phyloP scores from a whole-genome alignment of 1,284 basidiomycete genomes.

The Porodaedalea pini region DNA sequence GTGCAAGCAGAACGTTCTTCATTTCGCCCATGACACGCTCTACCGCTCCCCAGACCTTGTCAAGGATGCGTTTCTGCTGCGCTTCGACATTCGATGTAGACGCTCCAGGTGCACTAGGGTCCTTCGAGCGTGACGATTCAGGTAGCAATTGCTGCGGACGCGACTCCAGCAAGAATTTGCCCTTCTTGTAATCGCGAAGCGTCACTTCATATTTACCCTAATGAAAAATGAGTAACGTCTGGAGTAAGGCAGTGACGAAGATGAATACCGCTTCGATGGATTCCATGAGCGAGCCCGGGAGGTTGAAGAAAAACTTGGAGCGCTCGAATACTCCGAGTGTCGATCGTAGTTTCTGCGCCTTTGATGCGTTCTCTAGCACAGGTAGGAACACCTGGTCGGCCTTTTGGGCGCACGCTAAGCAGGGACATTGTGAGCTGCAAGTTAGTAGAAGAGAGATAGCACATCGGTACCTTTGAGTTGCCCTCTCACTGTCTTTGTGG shows the following conservation, averaged over 20 bases:
- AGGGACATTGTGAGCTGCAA: slow-evolving; percentile 21
- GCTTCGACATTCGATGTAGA: slow-evolving; percentile 51
- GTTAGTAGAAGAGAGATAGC: slow-evolving; percentile 12
- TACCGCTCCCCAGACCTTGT: slow-evolving; percentile 95
- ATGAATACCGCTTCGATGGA: slow-evolving; percentile 75
- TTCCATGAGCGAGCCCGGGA: slow-evolving; percentile 90
- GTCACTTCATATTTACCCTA: slow-evolving; percentile 93
- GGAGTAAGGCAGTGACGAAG: neutral
- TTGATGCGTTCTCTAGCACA: slow-evolving; percentile 93
- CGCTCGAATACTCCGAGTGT: slow-evolving; percentile 95
- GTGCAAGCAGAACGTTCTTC: slow-evolving; percentile 71
- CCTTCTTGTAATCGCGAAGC: slow-evolving; percentile 96
- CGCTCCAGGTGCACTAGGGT: slow-evolving; percentile 4
- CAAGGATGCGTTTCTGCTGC: slow-evolving; percentile 88
- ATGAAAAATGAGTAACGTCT: slow-evolving; percentile 7
- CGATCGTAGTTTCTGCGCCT: slow-evolving; percentile 88
- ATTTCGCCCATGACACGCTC: slow-evolving; percentile 95
- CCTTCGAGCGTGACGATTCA: slow-evolving; percentile 28
- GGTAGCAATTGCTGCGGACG: slow-evolving; percentile 81
- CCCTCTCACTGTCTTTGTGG: slow-evolving; percentile 77
- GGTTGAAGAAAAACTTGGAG: slow-evolving; percentile 97
- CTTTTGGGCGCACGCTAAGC: slow-evolving; percentile 76
- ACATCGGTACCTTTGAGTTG: slow-evolving; percentile 68
- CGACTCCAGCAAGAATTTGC: slow-evolving; percentile 85
- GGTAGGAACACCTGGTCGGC: slow-evolving; percentile 96